phyloP scores from a whole-genome alignment of 23 red algal genomes.

The Gracilaria gracilis region DNA sequence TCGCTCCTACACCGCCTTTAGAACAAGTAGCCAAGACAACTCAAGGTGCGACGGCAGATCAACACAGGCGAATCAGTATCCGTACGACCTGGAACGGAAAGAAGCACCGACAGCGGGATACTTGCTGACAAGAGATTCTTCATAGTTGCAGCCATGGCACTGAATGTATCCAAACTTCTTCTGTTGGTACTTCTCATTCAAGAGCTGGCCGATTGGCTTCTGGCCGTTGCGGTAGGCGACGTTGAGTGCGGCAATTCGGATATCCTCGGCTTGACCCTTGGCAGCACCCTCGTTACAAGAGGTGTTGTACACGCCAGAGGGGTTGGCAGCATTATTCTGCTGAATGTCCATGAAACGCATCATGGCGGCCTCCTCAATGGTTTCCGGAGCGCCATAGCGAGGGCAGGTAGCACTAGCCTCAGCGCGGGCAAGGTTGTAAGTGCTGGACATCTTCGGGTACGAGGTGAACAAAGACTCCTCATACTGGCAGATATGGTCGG shows the following conservation, averaged over 20 bases:
- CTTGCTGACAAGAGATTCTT: constrained; percentile 52
- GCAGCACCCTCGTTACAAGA: constrained; percentile 68
- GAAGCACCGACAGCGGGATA: constrained; percentile 67
- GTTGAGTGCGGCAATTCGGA: constrained; percentile 55
- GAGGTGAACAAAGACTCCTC: constrained; percentile 60
- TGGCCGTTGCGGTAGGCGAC: constrained; percentile 64
- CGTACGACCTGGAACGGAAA: constrained; percentile 63
- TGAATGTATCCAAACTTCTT: constrained; percentile 39
- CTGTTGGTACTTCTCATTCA: constrained; percentile 67
- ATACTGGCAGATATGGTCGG: constrained; percentile 35
- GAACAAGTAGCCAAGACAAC: no score
- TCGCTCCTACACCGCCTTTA: no score
- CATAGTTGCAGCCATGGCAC: constrained; percentile 77
- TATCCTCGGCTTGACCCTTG: constrained; percentile 67
- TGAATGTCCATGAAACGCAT: constrained; percentile 70
- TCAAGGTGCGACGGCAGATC: not conserved
- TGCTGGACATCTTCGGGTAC: constrained; percentile 40
- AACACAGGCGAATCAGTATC: constrained; percentile 14
- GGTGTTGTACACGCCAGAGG: constrained; percentile 57
- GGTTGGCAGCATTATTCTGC: constrained; percentile 50
- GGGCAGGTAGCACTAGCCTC: constrained; percentile 63
- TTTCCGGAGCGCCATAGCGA: constrained; percentile 68
- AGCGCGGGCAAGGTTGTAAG: constrained; percentile 58
- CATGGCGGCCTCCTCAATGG: constrained; percentile 66
- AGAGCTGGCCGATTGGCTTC: constrained; percentile 44